Evolutionary conservation across 108 stramenopile species (phyloP).

Genomic region (Skeletonema potamos): DNA sequence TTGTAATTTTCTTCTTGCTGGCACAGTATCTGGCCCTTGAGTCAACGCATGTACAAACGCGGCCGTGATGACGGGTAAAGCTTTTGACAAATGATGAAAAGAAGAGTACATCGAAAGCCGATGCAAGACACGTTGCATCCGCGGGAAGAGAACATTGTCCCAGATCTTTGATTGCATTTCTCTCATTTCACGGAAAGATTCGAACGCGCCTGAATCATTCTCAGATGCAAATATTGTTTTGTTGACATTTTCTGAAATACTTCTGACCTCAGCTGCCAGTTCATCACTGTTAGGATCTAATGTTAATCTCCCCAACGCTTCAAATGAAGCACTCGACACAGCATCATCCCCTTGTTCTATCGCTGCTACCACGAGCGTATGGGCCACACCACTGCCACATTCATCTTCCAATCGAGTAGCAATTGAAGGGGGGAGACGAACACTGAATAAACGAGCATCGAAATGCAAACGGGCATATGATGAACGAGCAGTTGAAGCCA

Average conservation of each 20-base stretch:
- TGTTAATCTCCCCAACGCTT: conserved; percentile 61
- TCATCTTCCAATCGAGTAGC: conserved; percentile 59
- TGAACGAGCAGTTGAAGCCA: conserved; percentile 57
- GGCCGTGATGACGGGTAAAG: conserved; percentile 60
- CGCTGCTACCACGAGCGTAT: conserved; percentile 51
- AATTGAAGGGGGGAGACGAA: conserved; percentile 34
- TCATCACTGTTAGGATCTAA: conserved; percentile 36
- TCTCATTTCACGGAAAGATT: conserved; percentile 6
- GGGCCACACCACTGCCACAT: conserved; percentile 63
- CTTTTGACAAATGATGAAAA: conserved; percentile 30
- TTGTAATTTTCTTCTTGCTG: conserved; percentile 23
- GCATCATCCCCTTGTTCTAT: conserved; percentile 73
- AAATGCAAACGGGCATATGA: conserved; percentile 49
- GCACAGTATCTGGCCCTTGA: conserved; percentile 46
- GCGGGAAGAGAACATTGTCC: conserved; percentile 58
- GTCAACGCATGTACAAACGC: conserved; percentile 55
- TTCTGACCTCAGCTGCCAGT: conserved; percentile 16
- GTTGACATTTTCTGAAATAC: conserved; percentile 23
- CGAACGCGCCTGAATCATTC: conserved; percentile 4
- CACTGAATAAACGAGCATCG: conserved; percentile 44
- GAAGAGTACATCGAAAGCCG: conserved; percentile 44
- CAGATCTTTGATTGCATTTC: conserved; percentile 63
- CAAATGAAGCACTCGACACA: conserved; percentile 63
- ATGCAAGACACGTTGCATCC: conserved; percentile 55
- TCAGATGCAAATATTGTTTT: conserved; percentile 13